phyloP scores from a whole-genome alignment of 2,329 filamentous ascomycete species.

The Arthroderma sp. region DNA sequence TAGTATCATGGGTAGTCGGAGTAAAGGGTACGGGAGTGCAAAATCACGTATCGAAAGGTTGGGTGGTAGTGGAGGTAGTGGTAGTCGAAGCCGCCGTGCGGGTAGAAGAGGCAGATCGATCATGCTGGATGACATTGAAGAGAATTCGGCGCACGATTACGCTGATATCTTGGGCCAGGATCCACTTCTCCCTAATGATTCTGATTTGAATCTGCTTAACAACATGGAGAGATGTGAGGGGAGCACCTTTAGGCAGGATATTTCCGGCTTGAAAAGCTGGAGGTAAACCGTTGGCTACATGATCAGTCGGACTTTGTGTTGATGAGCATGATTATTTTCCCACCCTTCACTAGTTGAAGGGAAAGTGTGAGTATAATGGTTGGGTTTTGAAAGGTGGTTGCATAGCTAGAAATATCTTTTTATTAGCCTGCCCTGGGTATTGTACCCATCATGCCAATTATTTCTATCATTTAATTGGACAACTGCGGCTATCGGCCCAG shows the following conservation, averaged over 20 bases:
- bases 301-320: background rate
- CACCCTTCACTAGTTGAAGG: no score
- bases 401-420: no score
- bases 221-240: conserved; percentile 18
- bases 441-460: no score
- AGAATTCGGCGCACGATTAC: conserved; percentile 11
- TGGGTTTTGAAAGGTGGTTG: no score
- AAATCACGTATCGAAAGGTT: conserved; percentile 25
- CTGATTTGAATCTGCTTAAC: conserved; percentile 16
- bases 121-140: conserved; percentile 19
- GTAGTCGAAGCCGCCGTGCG: conserved; percentile 5
- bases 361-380: no score
- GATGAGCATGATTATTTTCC: background rate
- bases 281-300: conserved; percentile 5
- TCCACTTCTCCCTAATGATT: conserved; percentile 6
- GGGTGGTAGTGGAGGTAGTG: conserved; percentile 15
- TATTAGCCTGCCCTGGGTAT: no score
- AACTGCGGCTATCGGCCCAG: no score
- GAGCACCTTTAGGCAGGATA: conserved; percentile 25
- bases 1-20: conserved; percentile 22
- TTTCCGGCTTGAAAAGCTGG: conserved; percentile 27
- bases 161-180: conserved; percentile 11
- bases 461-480: no score
- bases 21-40: conserved; percentile 25
- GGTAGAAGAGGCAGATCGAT: conserved; percentile 15